Conservation (phyloP, 306 rosid genomes). For the Luffa acutangula region DNA sequence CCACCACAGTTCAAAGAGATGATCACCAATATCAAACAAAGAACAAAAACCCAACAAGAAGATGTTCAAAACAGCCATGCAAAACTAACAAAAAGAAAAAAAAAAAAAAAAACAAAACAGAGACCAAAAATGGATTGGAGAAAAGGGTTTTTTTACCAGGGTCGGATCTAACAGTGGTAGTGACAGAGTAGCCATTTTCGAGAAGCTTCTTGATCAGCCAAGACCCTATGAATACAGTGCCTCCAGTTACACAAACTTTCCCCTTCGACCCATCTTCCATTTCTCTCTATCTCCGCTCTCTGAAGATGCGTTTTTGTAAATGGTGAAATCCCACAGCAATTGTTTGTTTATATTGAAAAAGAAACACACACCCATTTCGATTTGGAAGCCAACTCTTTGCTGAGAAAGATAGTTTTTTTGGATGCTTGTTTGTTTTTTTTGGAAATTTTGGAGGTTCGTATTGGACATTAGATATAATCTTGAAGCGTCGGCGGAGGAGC, state of each 20-base stretch:
- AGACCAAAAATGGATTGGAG: background rate
- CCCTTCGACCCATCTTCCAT: constrained; percentile 8
- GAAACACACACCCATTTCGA: background rate
- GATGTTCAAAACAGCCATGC: background rate
- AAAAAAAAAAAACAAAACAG: background rate
- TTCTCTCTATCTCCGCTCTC: background rate
- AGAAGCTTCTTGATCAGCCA: constrained; percentile 58
- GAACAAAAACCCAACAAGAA: background rate
- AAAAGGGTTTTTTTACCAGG: constrained; percentile 10
- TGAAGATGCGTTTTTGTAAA: background rate
- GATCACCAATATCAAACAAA: background rate
- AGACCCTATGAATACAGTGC: constrained; percentile 47
- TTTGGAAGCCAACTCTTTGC: no score
- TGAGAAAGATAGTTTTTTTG: no score
- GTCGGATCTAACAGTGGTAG: constrained; percentile 38
- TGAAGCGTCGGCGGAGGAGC: no score
- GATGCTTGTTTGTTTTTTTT: no score
- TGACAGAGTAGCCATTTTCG: constrained; percentile 36
- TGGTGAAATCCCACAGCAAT: background rate
- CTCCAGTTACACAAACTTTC: constrained; percentile 38
- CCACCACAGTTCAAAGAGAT: background rate
- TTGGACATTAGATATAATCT: no score
- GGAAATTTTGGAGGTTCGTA: no score
- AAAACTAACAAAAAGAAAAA: background rate
- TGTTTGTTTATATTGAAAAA: background rate